Percentiles rank a stretch among this genome's conserved stretches.
These are phyloP conservation scores for Periconia digitata DNA, from an alignment of 2,329 filamentous ascomycete genomes.

Conservation along the genomic window DNA sequence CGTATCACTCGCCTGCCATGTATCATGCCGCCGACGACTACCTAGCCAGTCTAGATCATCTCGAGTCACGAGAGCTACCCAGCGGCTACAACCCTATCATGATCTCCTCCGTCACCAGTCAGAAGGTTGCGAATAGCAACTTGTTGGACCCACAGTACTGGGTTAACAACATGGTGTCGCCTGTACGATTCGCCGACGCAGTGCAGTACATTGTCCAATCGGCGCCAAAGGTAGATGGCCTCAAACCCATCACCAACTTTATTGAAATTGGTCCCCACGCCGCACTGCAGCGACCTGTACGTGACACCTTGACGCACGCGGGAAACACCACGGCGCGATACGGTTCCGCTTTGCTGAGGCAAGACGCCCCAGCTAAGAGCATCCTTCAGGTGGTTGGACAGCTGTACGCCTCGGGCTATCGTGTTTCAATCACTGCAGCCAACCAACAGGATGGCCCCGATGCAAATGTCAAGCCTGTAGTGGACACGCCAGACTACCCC, in stretches of 20 bases:
- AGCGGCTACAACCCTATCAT: conserved; percentile 7
- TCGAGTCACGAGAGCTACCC: conserved; percentile 27
- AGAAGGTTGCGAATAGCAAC: neutral
- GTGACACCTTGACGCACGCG: neutral
- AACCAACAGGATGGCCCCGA: neutral
- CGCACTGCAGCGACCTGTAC: conserved; percentile 3
- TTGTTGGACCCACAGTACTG: conserved; percentile 2
- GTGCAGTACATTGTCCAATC: conserved; percentile 17
- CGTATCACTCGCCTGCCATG: conserved; percentile 50
- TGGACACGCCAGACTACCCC: conserved; percentile 7
- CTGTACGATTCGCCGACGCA: conserved; percentile 3
- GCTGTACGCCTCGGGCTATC: conserved; percentile 19
- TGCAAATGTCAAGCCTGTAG: neutral
- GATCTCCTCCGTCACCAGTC: conserved; percentile 1
- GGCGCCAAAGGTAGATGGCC: neutral
- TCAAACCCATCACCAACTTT: neutral
- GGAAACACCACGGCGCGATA: conserved; percentile 6
- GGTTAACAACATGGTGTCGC: conserved; percentile 6
- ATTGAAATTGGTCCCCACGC: conserved; percentile 13
- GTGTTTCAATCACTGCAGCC: neutral
- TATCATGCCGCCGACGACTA: conserved; percentile 14
- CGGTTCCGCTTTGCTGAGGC: conserved; percentile 21
- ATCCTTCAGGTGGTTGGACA: neutral
- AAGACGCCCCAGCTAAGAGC: neutral
- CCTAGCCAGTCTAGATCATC: neutral